phyloP scores from a whole-genome alignment of 1,139 yeast genomes.

The Yamadazyma sp. region DNA sequence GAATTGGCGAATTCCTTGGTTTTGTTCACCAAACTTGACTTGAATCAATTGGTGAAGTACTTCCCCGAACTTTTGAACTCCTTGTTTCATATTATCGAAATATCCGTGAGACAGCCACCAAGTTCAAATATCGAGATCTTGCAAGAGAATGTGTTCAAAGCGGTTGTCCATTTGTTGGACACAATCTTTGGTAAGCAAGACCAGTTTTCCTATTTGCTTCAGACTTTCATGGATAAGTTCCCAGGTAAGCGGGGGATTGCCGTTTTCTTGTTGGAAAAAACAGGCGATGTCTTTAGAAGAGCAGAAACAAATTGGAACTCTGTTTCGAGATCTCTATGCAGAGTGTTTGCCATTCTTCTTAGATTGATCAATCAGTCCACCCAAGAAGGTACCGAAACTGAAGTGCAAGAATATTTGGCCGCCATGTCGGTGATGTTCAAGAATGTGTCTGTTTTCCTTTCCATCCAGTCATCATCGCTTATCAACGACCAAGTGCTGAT shows the following conservation, averaged over 20 bases:
- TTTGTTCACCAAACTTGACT: constrained; percentile 44
- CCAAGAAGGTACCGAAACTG: constrained; percentile 16
- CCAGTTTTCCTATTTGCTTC: constrained; percentile 58
- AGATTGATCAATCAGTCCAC: constrained; percentile 37
- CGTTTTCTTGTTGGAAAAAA: constrained; percentile 44
- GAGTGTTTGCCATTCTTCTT: constrained; percentile 54
- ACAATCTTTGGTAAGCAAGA: constrained; percentile 67
- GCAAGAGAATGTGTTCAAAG: constrained; percentile 47
- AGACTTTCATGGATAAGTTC: constrained; percentile 40
- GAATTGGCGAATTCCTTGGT: constrained; percentile 43
- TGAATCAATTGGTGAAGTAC: constrained; percentile 49
- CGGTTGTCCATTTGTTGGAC: constrained; percentile 61
- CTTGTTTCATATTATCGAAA: constrained; percentile 42
- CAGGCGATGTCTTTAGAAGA: constrained; percentile 47
- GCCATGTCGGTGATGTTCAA: constrained; percentile 34
- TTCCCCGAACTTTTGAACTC: constrained; percentile 53
- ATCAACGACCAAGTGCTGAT: constrained; percentile 61
- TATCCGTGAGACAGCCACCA: constrained; percentile 21
- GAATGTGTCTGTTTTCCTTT: constrained; percentile 48
- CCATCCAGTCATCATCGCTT: constrained; percentile 45
- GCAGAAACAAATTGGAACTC: constrained; percentile 62
- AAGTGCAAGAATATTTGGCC: constrained; percentile 31
- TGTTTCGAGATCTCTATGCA: constrained; percentile 62
- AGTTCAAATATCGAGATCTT: constrained; percentile 34
- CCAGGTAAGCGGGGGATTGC: constrained; percentile 52